Evolutionary conservation across 768 basidiomycete species (phyloP).

Genomic region (Tricholoma terreum): DNA sequence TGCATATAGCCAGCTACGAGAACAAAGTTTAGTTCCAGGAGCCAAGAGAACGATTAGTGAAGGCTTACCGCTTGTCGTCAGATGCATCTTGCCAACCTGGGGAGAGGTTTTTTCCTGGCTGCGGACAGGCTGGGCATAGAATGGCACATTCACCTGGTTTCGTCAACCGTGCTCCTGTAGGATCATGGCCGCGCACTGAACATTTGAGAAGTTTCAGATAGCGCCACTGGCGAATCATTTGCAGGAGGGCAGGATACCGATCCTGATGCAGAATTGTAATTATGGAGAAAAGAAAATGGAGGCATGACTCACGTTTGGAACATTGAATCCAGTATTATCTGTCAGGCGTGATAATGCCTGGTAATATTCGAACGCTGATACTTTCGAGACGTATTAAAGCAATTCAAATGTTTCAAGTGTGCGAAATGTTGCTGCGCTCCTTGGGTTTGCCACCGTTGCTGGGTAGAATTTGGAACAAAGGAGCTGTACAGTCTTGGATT

Average conservation of each 20-base stretch:
- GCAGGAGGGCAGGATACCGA: slow-evolving; percentile 17
- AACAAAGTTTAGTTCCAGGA: neutral
- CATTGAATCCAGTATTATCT: slow-evolving; percentile 7
- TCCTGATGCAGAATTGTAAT: slow-evolving; percentile 8
- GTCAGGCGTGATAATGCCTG: slow-evolving; percentile 8
- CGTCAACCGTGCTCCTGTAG: slow-evolving; percentile 8
- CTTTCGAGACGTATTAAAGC: slow-evolving; percentile 19
- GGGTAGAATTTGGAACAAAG: slow-evolving; percentile 18
- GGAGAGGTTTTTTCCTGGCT: slow-evolving; percentile 22
- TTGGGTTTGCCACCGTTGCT: slow-evolving; percentile 15
- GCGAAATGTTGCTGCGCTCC: slow-evolving; percentile 17
- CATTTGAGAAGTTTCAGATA: slow-evolving; percentile 19
- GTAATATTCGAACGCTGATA: slow-evolving; percentile 19
- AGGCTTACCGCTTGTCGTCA: slow-evolving; percentile 9
- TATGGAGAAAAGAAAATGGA: neutral
- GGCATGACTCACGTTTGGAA: neutral
- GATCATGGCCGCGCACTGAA: slow-evolving; percentile 14
- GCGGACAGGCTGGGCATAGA: slow-evolving; percentile 28
- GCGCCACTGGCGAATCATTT: slow-evolving; percentile 17
- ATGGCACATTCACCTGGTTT: slow-evolving; percentile 19
- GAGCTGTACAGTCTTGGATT: slow-evolving; percentile 15
- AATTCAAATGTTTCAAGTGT: slow-evolving; percentile 16
- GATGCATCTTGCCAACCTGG: slow-evolving; percentile 14
- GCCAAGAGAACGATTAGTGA: neutral
- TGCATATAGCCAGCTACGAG: slow-evolving; percentile 1